Conservation (phyloP, 768 basidiomycete genomes). For the Suillus lakei region DNA sequence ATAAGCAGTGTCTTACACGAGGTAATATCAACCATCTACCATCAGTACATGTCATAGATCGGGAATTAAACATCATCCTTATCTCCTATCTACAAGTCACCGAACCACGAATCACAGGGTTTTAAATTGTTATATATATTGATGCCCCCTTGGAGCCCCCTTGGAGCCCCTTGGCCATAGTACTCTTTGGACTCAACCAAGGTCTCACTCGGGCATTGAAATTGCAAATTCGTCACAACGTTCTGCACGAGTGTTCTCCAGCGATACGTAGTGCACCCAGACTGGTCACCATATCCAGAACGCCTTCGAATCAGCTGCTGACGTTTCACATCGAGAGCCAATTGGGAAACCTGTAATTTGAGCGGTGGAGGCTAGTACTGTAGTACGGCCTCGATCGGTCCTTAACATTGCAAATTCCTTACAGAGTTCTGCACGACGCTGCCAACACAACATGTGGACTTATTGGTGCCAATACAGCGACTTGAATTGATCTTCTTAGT, state of each 20-base stretch:
- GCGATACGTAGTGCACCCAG: background rate
- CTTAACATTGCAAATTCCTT: background rate
- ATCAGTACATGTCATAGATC: background rate
- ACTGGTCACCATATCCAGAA: background rate
- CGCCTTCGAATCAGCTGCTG: background rate
- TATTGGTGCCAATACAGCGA: too few relatives aligned
- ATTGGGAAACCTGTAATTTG: background rate
- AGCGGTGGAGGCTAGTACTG: background rate
- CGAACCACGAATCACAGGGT: background rate
- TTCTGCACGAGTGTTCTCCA: background rate
- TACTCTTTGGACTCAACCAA: background rate
- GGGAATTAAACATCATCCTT: background rate
- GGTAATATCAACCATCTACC: background rate
- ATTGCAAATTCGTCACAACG: slow-evolving; percentile 1
- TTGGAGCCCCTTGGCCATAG: too few relatives aligned
- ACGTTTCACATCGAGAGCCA: background rate
- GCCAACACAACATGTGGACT: too few relatives aligned
- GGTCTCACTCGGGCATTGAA: background rate
- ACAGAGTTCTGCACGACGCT: background rate
- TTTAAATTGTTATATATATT: background rate
- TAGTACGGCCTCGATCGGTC: background rate
- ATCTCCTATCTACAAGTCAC: background rate
- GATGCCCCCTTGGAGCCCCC: background rate
- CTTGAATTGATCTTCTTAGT: too few relatives aligned
- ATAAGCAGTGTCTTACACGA: background rate